Evolutionary conservation across 2,329 filamentous ascomycete species (phyloP).

Genomic region (Diplodia scrobiculata): DNA sequence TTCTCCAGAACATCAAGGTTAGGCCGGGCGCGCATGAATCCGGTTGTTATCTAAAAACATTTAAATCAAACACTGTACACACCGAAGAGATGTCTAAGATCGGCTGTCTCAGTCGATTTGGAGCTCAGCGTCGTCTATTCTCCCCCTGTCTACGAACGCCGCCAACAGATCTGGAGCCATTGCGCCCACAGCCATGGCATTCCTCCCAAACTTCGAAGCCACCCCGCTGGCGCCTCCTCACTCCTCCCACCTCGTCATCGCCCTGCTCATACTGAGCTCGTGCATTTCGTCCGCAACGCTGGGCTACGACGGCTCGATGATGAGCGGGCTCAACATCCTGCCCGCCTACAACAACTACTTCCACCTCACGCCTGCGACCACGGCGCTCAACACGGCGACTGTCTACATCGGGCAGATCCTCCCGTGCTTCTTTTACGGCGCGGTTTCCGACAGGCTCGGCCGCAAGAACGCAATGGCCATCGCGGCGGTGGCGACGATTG

Average conservation of each 20-base stretch:
- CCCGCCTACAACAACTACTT: conserved; percentile 61
- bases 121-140: not conserved
- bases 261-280: not conserved
- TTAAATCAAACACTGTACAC: not conserved
- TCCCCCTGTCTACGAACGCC: no score
- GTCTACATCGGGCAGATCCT: conserved; percentile 58
- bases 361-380: conserved; percentile 55
- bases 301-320: conserved; percentile 52
- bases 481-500: conserved; percentile 47
- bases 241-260: conserved; percentile 3
- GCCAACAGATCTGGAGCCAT: no score
- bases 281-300: conserved; percentile 23
- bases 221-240: not conserved
- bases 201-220: conserved; percentile 2
- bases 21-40: no score
- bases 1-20: not conserved
- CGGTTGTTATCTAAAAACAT: not conserved
- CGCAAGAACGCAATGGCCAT: conserved; percentile 51
- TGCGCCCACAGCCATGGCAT: not conserved
- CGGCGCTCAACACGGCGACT: conserved; percentile 58
- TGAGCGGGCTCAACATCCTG: conserved; percentile 61
- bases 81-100: not conserved
- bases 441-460: conserved; percentile 49
- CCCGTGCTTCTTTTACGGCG: conserved; percentile 49
- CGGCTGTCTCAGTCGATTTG: not conserved